Evolutionary conservation across 2,329 filamentous ascomycete species (phyloP), one percentile per base, ranked within the genome.

Genomic region (Gremmenia infestans): DNA sequence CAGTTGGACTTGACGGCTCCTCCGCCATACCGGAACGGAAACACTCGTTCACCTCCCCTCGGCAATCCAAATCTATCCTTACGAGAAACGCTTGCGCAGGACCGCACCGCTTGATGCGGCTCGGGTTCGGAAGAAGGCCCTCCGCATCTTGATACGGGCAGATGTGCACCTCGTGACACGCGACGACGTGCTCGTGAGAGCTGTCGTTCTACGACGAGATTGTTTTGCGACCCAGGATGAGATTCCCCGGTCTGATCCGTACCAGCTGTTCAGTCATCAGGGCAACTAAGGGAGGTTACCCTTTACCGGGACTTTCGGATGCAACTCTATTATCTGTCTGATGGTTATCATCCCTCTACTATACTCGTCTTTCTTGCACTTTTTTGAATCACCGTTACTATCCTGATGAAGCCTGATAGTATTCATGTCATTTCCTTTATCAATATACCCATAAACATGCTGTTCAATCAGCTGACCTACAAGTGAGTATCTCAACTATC

Each of bases 211-310:
- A 43, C 36, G 45, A 42, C 32, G 51, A 25, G 12, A 48, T 25
- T 43, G 19, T 28, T 49, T 4, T 42, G 6, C n/a, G 7, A 53
- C 36, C 32, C 17, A 36, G 17, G 14, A 39, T 48, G 28, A n/a
- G 39, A 22, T 23, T 17, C 37, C 37, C 52, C 46, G 52, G 42
- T 48, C 37, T 35, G 12, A 22, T 28, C 45, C 42, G 9, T 48
- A 12, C 52, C 52, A 54, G 36, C 12, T 40, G 19, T 39, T 48
- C 51, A 48, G 43, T 54, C 17, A 47, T 37, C 43, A 9, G 35
- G 43, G 17, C n/a, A 22, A 22, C 4, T 4, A 47, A 14, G 42
- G 22, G 8, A 28, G 32, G 36, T 19, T 15, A n/a, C n/a, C 22
- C 11, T 40, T 9, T 37, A 32, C 12, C 46, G 46, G 23, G n/a